Percentiles rank a stretch among this genome's conserved stretches.
These are phyloP conservation scores for Pelargonium australe DNA, from an alignment of 441 rosid species.

Conservation along the genomic window DNA sequence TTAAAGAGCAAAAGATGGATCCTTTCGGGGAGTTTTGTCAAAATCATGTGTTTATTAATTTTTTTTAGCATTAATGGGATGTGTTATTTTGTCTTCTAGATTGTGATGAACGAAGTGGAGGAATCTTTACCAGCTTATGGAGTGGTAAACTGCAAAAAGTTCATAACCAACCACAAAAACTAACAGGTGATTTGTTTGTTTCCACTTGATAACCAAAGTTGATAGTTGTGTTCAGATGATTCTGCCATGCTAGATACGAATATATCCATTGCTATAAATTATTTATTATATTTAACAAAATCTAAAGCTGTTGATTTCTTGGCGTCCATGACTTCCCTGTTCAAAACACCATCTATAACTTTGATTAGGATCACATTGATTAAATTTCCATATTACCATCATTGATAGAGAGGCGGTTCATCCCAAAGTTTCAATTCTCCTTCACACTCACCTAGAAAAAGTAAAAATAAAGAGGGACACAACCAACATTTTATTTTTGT, in stretches of 20 bases:
- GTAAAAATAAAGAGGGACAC: no score
- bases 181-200: constrained; percentile 29
- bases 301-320: neutral
- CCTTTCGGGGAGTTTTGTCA: neutral
- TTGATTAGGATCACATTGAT: no score
- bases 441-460: no score
- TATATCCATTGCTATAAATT: no score
- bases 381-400: no score
- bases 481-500: neutral
- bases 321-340: neutral
- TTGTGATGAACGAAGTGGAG: constrained; percentile 26
- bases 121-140: constrained; percentile 28
- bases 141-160: constrained; percentile 26
- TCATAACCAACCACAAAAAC: constrained; percentile 25
- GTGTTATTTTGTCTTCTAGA: constrained; percentile 17
- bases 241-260: no score
- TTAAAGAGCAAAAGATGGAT: neutral
- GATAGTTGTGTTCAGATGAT: neutral
- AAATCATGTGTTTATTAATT: neutral
- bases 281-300: neutral
- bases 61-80: neutral
- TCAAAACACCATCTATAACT: no score
- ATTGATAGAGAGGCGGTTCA: no score
- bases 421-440: no score
- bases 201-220: neutral